A percentile compares a stretch with the other conserved stretches of the same genome.
These are phyloP conservation scores for Tilletia caries DNA, from an alignment of 1,284 basidiomycete genomes.

Conservation along the genomic window DNA sequence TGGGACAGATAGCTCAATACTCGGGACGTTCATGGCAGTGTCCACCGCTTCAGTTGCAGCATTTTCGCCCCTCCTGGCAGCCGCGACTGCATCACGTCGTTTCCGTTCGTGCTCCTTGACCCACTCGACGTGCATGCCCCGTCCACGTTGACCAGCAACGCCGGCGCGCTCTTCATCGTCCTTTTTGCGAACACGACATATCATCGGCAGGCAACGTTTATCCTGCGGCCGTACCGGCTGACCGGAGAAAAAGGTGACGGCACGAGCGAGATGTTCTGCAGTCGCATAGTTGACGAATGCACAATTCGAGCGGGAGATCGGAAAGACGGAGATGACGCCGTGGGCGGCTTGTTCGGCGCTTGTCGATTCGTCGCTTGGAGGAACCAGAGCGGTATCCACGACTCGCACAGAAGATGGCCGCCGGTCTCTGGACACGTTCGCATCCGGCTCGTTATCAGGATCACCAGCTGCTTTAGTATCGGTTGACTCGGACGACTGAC, in stretches of 20 bases:
- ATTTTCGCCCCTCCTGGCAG: constrained; percentile 15
- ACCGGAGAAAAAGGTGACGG: constrained; percentile 72
- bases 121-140: constrained; percentile 77
- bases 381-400: no score
- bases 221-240: constrained; percentile 66
- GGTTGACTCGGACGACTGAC: no score
- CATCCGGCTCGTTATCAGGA: neutral
- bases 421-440: no score
- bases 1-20: constrained; percentile 11
- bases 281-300: constrained; percentile 84
- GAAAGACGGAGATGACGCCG: constrained; percentile 73
- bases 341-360: neutral
- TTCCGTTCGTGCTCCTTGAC: constrained; percentile 59
- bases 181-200: constrained; percentile 77
- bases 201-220: constrained; percentile 69
- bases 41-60: neutral
- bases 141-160: constrained; percentile 83
- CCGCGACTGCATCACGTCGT: constrained; percentile 20
- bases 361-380: no score
- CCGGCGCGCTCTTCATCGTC: constrained; percentile 86
- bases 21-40: neutral
- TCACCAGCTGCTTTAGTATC: no score
- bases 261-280: constrained; percentile 64
- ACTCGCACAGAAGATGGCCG: no score
- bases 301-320: constrained; percentile 86